These are phyloP conservation scores for Phialocephala subalpina DNA, from an alignment of 2,329 filamentous ascomycete genomes.

Conservation along the genomic window DNA sequence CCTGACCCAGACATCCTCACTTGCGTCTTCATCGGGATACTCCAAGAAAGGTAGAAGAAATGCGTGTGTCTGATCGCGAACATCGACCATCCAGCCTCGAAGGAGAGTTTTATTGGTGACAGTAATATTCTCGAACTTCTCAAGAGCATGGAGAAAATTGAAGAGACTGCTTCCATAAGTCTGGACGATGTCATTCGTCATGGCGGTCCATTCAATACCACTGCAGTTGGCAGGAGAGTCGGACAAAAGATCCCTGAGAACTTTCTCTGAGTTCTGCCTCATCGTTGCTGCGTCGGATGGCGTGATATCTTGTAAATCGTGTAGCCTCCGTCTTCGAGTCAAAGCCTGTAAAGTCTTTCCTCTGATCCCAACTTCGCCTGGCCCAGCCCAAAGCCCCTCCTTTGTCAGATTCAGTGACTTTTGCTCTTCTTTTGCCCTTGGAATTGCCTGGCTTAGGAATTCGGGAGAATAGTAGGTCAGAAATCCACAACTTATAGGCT, in stretches of 20 bases:
- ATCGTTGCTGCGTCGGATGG: conserved; percentile 46
- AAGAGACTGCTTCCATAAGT: conserved; percentile 47
- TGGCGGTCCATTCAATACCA: conserved; percentile 53
- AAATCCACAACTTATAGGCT: conserved; percentile 51
- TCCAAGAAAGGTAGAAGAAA: conserved; percentile 55
- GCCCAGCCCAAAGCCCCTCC: conserved; percentile 49
- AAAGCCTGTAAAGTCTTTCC: conserved; percentile 45
- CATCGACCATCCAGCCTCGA: conserved; percentile 42
- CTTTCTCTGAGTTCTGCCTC: conserved; percentile 44
- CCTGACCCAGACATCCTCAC: conserved; percentile 42
- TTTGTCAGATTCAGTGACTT: conserved; percentile 50
- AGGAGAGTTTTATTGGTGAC: conserved; percentile 39
- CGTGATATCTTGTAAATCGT: conserved; percentile 46
- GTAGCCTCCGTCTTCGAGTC: conserved; percentile 47
- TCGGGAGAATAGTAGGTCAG: conserved; percentile 54
- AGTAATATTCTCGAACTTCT: conserved; percentile 29
- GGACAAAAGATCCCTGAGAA: conserved; percentile 40
- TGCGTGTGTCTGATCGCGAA: conserved; percentile 51
- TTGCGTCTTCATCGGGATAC: conserved; percentile 47
- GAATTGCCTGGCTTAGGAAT: conserved; percentile 43
- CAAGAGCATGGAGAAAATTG: conserved; percentile 43
- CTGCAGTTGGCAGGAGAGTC: conserved; percentile 42
- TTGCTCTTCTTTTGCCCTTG: conserved; percentile 46
- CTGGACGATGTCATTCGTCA: conserved; percentile 53
- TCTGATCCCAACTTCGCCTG: conserved; percentile 37